Base-by-base conservation (phyloP, 495 filamentous ascomycete species). In the Lindgomyces ingoldianus region DNA sequence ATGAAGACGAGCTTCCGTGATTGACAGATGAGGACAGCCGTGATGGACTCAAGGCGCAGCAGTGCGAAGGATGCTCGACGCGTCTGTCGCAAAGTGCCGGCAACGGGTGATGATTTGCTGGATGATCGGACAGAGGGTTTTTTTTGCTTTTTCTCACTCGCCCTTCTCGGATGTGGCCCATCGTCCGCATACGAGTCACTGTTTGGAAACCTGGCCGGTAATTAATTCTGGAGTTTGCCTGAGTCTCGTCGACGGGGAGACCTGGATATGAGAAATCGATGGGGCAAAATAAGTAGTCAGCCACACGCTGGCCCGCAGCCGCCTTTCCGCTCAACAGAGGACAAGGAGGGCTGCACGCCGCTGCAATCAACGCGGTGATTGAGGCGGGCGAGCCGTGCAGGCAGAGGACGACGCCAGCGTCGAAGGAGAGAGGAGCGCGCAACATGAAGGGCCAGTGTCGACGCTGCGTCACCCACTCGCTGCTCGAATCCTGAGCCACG, bases 391-490 rank as follows among this genome's bases (percentile, higher is more conserved):
- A 16, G 18, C 21, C 9, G 14, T 54, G 18, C 11, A 14, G 10
- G 10, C 10, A 25, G 11, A 26, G 14, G 50, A n/a, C 10, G 46
- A 29, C 14, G 33, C 24, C 16, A 46, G 10, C 19, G 18, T 10
- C 27, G 11, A 42, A 33, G 54, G 3, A 36, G 54, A 44, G 46
- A 24, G 22, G 45, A 16, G 12, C 30, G 33, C 11, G 19, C 4
- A 52, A 14, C n/a, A 16, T 19, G 4, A 33, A 44, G 21, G 29
- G 27, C 62, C 30, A 59, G 27, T 39, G 27, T 52, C 24, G 53
- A 45, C 10, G 55, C 62, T 65, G 62, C 62, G 55, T 59, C 62
- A 65, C 62, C 62, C 52, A 46, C 50, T 46, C 27, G 11, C 27
- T 12, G 14, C 4, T 57, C 3, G 19, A 9, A 14, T 22, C 16